Evolutionary conservation across 2,329 filamentous ascomycete genomes (phyloP).

Genomic region (Phialocephala subalpina): DNA sequence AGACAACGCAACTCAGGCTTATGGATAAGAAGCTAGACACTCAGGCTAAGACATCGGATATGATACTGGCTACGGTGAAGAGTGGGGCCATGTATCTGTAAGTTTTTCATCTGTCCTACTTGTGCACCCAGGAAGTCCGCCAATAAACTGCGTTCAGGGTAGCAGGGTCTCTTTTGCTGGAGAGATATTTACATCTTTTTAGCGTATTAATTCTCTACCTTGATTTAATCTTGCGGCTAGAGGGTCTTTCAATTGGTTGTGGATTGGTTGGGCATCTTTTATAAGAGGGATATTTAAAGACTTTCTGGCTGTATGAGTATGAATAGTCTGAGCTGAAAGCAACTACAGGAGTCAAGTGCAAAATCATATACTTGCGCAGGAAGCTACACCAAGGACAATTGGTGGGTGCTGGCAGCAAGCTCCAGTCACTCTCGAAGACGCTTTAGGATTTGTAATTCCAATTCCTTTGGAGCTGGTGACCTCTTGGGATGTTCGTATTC

Average conservation of each 20-base stretch:
- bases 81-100: conserved; percentile 9
- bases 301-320: too few species aligned
- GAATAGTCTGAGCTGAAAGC: too few species aligned
- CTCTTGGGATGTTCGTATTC: conserved; percentile 19
- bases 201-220: too few species aligned
- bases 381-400: not conserved
- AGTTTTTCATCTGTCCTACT: not conserved
- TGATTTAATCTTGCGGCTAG: too few species aligned
- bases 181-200: too few species aligned
- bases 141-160: too few species aligned
- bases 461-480: conserved; percentile 23
- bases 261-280: too few species aligned
- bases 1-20: conserved; percentile 13
- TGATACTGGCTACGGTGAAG: conserved; percentile 14
- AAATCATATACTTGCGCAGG: conserved; percentile 6
- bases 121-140: too few species aligned
- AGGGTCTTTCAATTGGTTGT: too few species aligned
- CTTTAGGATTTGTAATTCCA: conserved; percentile 15
- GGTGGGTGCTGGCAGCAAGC: conserved; percentile 16
- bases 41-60: conserved; percentile 20
- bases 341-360: not conserved
- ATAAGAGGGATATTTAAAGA: too few species aligned
- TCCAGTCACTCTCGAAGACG: conserved; percentile 21
- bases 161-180: too few species aligned
- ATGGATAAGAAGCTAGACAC: conserved; percentile 20